phyloP scores from a whole-genome alignment of 345 rosid species.

The Ailanthus altissimus region DNA sequence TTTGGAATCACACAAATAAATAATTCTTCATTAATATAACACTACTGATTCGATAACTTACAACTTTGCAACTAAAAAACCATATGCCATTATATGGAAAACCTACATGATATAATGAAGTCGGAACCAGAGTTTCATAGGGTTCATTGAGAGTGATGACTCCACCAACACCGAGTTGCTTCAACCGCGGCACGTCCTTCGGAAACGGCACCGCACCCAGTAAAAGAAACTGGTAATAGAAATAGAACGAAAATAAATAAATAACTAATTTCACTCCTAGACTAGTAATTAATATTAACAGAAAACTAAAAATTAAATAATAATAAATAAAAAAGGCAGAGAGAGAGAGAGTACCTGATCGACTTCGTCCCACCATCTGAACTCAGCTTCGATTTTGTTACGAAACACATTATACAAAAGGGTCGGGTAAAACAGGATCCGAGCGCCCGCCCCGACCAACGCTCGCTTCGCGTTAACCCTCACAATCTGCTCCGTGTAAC shows the following conservation, averaged over 20 bases:
- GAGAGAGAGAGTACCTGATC: conserved; percentile 44
- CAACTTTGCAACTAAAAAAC: not conserved
- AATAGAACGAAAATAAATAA: not conserved
- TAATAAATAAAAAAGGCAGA: too few species aligned
- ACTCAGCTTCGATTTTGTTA: conserved; percentile 63
- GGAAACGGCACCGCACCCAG: conserved; percentile 93
- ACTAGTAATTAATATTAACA: not conserved
- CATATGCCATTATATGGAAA: not conserved
- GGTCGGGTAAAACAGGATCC: conserved; percentile 66
- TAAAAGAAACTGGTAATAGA: conserved; percentile 51
- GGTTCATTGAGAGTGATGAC: conserved; percentile 88
- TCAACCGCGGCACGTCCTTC: conserved; percentile 71
- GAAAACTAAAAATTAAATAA: not conserved
- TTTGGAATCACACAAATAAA: not conserved
- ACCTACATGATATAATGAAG: conserved; percentile 67
- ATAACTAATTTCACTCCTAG: not conserved
- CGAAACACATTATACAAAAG: conserved; percentile 61
- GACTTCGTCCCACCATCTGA: conserved; percentile 74
- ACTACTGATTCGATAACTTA: not conserved
- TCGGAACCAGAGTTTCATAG: conserved; percentile 75
- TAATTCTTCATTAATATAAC: not conserved
- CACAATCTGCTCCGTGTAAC: conserved; percentile 30
- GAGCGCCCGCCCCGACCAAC: conserved; percentile 66
- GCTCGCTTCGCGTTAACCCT: conserved; percentile 52
- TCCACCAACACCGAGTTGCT: conserved; percentile 73